Evolutionary conservation across 176 grass and related monocot species (phyloP), one percentile per base, ranked within the genome.

Genomic region (Oryza officinalis): DNA sequence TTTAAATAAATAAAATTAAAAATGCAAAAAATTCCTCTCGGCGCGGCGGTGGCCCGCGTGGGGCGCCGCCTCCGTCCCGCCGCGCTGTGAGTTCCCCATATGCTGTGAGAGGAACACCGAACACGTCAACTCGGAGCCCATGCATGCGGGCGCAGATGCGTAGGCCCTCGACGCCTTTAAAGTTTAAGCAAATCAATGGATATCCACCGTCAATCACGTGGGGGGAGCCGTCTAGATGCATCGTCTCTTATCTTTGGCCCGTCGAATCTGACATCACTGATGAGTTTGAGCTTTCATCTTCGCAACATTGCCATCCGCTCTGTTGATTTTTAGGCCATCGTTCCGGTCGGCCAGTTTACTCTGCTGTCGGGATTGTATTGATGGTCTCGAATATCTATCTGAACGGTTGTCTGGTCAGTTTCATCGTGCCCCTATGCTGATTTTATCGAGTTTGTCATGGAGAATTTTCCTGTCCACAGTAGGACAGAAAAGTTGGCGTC

Each of bases 121-220:
- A 30, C 17, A 38, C 23, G n/a, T 68, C 18, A 27, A 25, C 71
- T 69, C 22, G 49, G 71, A 43, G 17, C 54, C 80, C 78, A 77
- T 61, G 22, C 22, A 61, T 3, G 57, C 8, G 10, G 57, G 25
- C 57, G 72, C 72, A 49, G 27, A 22, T 82, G 25, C 35, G 60
- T 74, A 28, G 72, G 37, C 35, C 25, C 32, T 59, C 27, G 22
- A 25, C 73, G 45, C 32, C 41, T 70, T 77, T 63, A 17, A 27
- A 47, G 41, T 31, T 69, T 8, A 50, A 49, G 27, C 50, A 20
- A 20, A 61, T 28, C 32, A 17, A 8, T 43, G 32, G 31, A 28
- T 64, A 54, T 44, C 87, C 67, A 85, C 87, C 75, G 43, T 60
- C 69, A 67, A 35, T 75, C 87, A 89, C 76, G 70, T 85, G 65